Percentiles rank a stretch among this genome's conserved stretches.
Evolutionary conservation across 495 filamentous ascomycete genomes (phyloP).

Genomic region (Penicillium antarcticum): DNA sequence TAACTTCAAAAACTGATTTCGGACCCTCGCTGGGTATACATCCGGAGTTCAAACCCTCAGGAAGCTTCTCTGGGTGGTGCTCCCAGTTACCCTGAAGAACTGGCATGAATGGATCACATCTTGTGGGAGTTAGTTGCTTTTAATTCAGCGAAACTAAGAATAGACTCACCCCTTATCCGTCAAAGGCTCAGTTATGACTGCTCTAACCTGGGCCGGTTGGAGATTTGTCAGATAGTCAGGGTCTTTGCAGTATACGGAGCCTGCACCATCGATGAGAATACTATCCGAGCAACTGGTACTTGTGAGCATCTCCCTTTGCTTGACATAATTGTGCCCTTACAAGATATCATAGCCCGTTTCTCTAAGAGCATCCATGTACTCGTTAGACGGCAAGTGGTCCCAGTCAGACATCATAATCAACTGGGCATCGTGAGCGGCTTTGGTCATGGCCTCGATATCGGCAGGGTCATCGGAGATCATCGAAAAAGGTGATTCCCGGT

Average conservation of each 20-base stretch:
- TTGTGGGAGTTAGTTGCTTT: not conserved
- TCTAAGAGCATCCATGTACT: constrained; percentile 32
- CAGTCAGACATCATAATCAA: constrained; percentile 49
- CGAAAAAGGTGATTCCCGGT: constrained; percentile 31
- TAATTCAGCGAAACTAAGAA: not conserved
- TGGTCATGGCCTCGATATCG: constrained; percentile 35
- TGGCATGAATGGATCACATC: constrained; percentile 23
- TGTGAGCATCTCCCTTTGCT: constrained; percentile 1
- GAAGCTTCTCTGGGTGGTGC: constrained; percentile 30
- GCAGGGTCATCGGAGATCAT: constrained; percentile 33
- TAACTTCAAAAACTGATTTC: constrained; percentile 29
- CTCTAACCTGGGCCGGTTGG: constrained; percentile 19
- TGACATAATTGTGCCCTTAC: constrained; percentile 4
- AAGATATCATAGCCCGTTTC: constrained; percentile 38
- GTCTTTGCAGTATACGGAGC: constrained; percentile 43
- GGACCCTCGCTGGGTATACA: constrained; percentile 36
- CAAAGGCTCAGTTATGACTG: constrained; percentile 26
- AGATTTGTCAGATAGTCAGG: constrained; percentile 27
- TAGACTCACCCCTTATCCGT: constrained; percentile 45
- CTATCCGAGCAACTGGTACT: constrained; percentile 38
- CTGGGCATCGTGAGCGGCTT: constrained; percentile 35
- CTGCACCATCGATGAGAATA: constrained; percentile 53
- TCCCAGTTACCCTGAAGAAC: constrained; percentile 17
- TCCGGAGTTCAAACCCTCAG: constrained; percentile 24
- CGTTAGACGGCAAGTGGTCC: constrained; percentile 45